Conservation (phyloP, 768 basidiomycete species). For the Saitozyma sp. region DNA sequence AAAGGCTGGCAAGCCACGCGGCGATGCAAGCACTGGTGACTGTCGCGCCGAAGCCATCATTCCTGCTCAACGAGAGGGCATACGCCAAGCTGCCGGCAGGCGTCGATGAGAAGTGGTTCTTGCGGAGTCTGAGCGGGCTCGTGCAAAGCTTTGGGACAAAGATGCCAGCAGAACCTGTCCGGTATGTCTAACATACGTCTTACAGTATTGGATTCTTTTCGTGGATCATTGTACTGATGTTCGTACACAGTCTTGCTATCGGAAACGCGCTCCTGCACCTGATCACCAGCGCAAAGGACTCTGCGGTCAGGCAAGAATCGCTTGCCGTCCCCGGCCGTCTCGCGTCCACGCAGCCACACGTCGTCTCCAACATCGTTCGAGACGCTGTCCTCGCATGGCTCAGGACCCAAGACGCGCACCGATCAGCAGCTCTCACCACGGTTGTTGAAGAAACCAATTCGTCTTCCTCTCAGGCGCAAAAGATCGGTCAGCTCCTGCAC, state of each 20-base stretch:
- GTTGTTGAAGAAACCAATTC: slow-evolving; percentile 55
- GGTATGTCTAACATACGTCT: no score
- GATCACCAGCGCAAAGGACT: slow-evolving; percentile 62
- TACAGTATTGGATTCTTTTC: no score
- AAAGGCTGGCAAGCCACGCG: slow-evolving; percentile 37
- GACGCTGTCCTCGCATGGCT: slow-evolving; percentile 60
- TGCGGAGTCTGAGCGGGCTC: slow-evolving; percentile 63
- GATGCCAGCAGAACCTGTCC: slow-evolving; percentile 19
- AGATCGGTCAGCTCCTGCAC: slow-evolving; percentile 37
- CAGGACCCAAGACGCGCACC: slow-evolving; percentile 23
- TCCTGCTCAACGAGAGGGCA: slow-evolving; percentile 83
- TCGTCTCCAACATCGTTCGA: slow-evolving; percentile 60
- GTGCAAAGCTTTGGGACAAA: slow-evolving; percentile 17
- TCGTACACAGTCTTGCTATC: slow-evolving; percentile 59
- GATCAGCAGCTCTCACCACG: neutral
- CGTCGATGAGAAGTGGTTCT: slow-evolving; percentile 73
- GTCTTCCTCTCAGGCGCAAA: slow-evolving; percentile 54
- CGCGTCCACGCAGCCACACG: slow-evolving; percentile 56
- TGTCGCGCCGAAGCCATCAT: slow-evolving; percentile 70
- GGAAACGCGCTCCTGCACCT: slow-evolving; percentile 71
- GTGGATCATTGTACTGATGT: neutral
- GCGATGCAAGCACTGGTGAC: slow-evolving; percentile 45
- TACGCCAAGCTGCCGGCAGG: slow-evolving; percentile 67
- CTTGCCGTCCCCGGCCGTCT: slow-evolving; percentile 56
- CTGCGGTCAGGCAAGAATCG: slow-evolving; percentile 60